Conservation (phyloP, 2,329 filamentous ascomycete genomes). For the Claviceps africana region DNA sequence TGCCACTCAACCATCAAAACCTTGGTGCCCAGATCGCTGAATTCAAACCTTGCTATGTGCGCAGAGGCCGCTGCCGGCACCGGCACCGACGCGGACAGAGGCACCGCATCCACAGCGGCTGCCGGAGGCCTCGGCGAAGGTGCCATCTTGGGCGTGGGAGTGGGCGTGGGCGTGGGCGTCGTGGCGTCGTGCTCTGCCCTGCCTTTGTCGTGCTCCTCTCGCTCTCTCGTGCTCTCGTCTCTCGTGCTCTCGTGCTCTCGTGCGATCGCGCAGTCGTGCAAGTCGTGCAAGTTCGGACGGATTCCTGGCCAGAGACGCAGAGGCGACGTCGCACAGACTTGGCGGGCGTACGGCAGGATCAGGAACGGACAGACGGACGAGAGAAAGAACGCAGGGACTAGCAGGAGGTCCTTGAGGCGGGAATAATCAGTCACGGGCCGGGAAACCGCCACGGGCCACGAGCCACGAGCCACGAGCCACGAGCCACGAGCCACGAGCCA, state of each 20-base stretch:
- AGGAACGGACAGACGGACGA: no score
- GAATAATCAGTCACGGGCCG: neutral
- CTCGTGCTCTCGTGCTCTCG: constrained; percentile 3
- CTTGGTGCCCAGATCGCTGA: constrained; percentile 77
- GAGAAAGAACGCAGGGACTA: neutral
- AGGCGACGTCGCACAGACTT: constrained; percentile 6
- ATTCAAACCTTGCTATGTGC: constrained; percentile 63
- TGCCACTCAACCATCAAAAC: constrained; percentile 91
- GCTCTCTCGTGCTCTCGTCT: constrained; percentile 1
- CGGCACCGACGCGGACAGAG: neutral
- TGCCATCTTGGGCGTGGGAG: constrained; percentile 11
- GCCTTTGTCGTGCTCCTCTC: no score
- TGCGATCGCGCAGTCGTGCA: constrained; percentile 4
- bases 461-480: neutral
- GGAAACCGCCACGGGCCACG: no score
- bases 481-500: no score
- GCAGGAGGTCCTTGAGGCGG: neutral
- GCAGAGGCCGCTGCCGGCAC: constrained; percentile 5
- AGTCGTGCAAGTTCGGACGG: no score
- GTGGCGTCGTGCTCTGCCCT: no score
- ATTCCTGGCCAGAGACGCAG: constrained; percentile 2
- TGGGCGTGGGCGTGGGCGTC: neutral
- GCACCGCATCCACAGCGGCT: constrained; percentile 6
- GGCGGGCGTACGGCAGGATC: constrained; percentile 1
- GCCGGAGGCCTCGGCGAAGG: constrained; percentile 20